These are phyloP conservation scores for Ganoderma boninense DNA, from an alignment of 1,284 basidiomycete genomes.

Conservation along the genomic window DNA sequence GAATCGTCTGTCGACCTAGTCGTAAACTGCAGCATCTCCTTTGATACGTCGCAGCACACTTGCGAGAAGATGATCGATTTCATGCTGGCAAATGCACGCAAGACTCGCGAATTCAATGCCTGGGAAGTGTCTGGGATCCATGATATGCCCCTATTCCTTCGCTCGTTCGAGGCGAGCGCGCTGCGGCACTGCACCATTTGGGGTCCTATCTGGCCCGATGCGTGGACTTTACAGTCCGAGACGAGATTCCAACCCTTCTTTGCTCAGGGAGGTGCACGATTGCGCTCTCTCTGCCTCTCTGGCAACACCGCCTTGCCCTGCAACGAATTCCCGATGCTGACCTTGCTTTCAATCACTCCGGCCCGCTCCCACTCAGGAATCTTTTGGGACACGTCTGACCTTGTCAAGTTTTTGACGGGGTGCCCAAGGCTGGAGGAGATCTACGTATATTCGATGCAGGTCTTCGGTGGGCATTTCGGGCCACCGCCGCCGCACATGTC, in stretches of 20 bases:
- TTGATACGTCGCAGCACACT: background rate
- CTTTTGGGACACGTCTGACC: slow-evolving; percentile 1
- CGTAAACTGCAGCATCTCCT: background rate
- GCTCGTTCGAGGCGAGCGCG: background rate
- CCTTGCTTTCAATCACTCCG: background rate
- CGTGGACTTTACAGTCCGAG: background rate
- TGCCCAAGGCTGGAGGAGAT: slow-evolving; percentile 9
- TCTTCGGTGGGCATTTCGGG: too few relatives aligned
- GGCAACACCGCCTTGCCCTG: background rate
- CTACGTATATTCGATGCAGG: background rate
- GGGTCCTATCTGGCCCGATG: background rate
- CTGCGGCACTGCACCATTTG: background rate
- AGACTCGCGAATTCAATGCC: background rate
- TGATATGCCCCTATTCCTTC: background rate
- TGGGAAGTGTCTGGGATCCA: background rate
- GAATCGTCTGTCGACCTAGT: background rate
- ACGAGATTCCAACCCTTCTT: slow-evolving; percentile 3
- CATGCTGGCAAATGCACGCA: background rate
- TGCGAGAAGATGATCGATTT: background rate
- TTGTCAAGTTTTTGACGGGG: slow-evolving; percentile 8
- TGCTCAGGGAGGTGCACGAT: background rate
- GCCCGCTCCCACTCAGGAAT: too few relatives aligned
- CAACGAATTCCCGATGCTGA: slow-evolving; percentile 5
- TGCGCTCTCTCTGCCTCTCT: slow-evolving; percentile 9
- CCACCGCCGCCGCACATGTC: background rate